Conservation (phyloP, 805 yeast species). For the Zygotorulaspora danielsina region DNA sequence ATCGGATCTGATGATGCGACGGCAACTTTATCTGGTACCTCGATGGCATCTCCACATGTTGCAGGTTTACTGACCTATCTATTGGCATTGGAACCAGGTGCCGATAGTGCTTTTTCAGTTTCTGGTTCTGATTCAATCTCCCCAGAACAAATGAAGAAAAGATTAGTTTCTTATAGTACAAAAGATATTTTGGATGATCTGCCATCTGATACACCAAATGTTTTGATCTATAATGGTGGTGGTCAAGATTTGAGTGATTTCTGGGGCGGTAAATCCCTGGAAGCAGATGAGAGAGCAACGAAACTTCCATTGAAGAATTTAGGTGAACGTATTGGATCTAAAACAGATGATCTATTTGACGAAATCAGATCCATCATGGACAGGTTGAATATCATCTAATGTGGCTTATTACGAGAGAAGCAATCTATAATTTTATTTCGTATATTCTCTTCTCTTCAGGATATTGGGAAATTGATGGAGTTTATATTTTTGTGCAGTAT, state of each 20-base stretch:
- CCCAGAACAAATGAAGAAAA: constrained; percentile 73
- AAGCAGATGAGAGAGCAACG: constrained; percentile 7
- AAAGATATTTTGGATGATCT: constrained; percentile 54
- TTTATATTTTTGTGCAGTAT: not conserved
- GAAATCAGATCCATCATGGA: constrained; percentile 29
- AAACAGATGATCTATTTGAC: constrained; percentile 27
- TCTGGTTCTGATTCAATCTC: constrained; percentile 49
- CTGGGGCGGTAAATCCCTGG: constrained; percentile 42
- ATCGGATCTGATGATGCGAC: constrained; percentile 73
- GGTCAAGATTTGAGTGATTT: constrained; percentile 65
- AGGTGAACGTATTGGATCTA: constrained; percentile 21
- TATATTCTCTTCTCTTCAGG: constrained; percentile 5
- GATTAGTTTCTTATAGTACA: constrained; percentile 65
- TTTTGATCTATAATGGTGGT: constrained; percentile 76
- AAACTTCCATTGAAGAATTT: constrained; percentile 13
- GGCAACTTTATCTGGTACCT: constrained; percentile 87
- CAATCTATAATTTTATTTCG: not conserved
- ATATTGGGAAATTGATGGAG: constrained; percentile 9
- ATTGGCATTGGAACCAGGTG: constrained; percentile 77
- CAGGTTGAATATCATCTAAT: constrained; percentile 23
- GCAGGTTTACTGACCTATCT: constrained; percentile 88
- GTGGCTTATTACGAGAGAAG: not conserved
- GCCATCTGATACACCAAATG: constrained; percentile 72
- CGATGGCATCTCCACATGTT: constrained; percentile 98
- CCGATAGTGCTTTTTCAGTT: constrained; percentile 57